Evolutionary conservation across 2,329 filamentous ascomycete genomes (phyloP), one percentile per base, ranked within the genome.

Genomic region (Diaporthe destruens): DNA sequence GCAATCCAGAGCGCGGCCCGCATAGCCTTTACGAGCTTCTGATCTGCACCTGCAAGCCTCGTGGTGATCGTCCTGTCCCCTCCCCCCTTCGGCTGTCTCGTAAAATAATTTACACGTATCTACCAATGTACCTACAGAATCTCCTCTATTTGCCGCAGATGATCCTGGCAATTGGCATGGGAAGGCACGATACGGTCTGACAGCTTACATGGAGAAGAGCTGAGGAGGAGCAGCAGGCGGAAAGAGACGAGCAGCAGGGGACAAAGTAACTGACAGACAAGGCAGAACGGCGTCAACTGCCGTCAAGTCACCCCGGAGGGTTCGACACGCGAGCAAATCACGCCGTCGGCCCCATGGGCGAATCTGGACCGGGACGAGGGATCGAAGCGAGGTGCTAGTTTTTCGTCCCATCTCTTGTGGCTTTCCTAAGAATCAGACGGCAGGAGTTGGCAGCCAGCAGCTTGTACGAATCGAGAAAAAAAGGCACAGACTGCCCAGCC

Each of bases 301-400:
- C 61, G 44, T 51, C 61, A 36, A 36, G 44, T 51, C 34, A 68
- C 23, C 32, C 65, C 16, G 23, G 39, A n/a, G 66, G 39, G 66
- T 25, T 47, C 34, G 42, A 69, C 54, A 69, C 54, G 67, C 54
- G 67, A 59, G 54, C 54, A 59, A 69, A 59, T 51, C 54, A 69
- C 54, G 54, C 67, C 67, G 42, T 49, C 54, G 53, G 44, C 39
- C 39, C 55, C 14, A 36, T 49, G 66, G 66, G 34, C 51, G 14
- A 69, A 36, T 57, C 54, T 57, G 53, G 39, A 34, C 53, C 66
- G 32, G 42, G 61, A 39, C 61, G 47, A 39, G 61, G 61, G 44
- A 53, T 66, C 61, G 61, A 66, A 66, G 61, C 61, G 61, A 66
- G 61, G 61, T 66, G 61, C 61, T 53, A 66, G 25, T 53, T 53